A percentile compares a stretch with the other conserved stretches of the same genome.
phyloP scores from a whole-genome alignment of 345 rosid species.

The Eucalyptus tenuipes region DNA sequence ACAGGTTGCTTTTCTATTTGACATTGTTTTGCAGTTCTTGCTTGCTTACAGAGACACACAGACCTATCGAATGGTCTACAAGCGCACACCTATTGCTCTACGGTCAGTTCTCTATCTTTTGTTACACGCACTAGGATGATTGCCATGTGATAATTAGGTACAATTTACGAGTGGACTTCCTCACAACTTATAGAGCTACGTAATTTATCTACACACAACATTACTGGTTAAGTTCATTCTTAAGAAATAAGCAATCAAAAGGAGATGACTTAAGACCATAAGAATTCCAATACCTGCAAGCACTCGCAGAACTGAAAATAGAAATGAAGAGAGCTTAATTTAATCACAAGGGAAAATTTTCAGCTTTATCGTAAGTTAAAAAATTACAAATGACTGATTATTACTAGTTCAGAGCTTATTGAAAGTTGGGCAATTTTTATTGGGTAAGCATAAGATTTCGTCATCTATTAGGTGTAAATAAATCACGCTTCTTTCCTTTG shows the following conservation, averaged over 20 bases:
- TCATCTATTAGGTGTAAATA: neutral
- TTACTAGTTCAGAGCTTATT: neutral
- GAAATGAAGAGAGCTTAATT: neutral
- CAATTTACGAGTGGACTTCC: neutral
- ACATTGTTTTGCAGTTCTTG: conserved; percentile 53
- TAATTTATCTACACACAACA: neutral
- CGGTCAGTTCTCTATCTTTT: conserved; percentile 15
- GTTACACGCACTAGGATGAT: neutral
- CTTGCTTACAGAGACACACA: conserved; percentile 51
- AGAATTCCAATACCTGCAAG: neutral
- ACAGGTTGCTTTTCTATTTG: conserved; percentile 65
- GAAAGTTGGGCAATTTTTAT: neutral
- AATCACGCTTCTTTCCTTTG: neutral
- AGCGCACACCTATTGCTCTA: conserved; percentile 47
- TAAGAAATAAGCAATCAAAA: neutral
- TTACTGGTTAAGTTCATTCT: neutral
- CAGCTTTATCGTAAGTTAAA: neutral
- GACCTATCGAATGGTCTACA: conserved; percentile 39
- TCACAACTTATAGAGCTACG: neutral
- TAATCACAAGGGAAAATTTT: neutral
- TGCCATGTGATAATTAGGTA: neutral
- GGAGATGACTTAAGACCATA: neutral
- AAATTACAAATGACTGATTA: neutral
- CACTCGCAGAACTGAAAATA: neutral
- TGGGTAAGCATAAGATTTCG: neutral